Percentiles rank a stretch among this genome's conserved stretches.
phyloP scores from a whole-genome alignment of 2,329 filamentous ascomycete species.

The Fusarium sp. region DNA sequence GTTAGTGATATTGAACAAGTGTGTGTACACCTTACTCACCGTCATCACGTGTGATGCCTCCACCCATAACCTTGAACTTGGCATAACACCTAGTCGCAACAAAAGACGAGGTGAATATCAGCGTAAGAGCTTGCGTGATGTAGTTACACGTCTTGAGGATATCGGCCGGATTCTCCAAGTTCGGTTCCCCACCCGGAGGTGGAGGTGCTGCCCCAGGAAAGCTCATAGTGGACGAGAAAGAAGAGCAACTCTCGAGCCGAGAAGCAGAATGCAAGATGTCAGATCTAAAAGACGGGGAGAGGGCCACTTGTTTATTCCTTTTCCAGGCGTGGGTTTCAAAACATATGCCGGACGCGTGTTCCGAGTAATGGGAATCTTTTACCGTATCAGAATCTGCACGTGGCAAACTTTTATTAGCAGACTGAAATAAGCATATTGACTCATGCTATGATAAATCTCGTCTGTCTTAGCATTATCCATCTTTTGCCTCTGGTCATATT shows the following conservation, averaged over 20 bases:
- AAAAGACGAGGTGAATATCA: constrained; percentile 20
- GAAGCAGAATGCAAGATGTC: background rate
- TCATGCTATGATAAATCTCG: constrained; percentile 2
- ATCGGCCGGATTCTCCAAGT: constrained; percentile 24
- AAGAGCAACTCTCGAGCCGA: background rate
- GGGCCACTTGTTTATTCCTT: background rate
- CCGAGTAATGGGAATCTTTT: background rate
- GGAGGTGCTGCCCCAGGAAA: constrained; percentile 28
- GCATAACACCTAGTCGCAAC: constrained; percentile 26
- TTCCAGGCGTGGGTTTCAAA: background rate
- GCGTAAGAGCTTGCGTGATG: constrained; percentile 27
- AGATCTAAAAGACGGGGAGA: background rate
- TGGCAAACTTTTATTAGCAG: background rate
- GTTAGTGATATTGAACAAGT: background rate
- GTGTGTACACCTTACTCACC: constrained; percentile 1
- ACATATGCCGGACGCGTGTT: background rate
- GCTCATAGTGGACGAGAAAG: constrained; percentile 12
- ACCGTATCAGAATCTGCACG: background rate
- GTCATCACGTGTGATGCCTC: constrained; percentile 25
- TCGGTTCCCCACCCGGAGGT: constrained; percentile 20
- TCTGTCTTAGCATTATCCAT: constrained; percentile 5
- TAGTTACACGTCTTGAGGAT: constrained; percentile 32
- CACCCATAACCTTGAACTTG: constrained; percentile 26
- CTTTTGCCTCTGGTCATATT: background rate
- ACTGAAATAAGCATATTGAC: background rate